A percentile compares a stretch with the other conserved stretches of the same genome.
Evolutionary conservation across 495 filamentous ascomycete genomes (phyloP).

Genomic region (Cercophora samala): DNA sequence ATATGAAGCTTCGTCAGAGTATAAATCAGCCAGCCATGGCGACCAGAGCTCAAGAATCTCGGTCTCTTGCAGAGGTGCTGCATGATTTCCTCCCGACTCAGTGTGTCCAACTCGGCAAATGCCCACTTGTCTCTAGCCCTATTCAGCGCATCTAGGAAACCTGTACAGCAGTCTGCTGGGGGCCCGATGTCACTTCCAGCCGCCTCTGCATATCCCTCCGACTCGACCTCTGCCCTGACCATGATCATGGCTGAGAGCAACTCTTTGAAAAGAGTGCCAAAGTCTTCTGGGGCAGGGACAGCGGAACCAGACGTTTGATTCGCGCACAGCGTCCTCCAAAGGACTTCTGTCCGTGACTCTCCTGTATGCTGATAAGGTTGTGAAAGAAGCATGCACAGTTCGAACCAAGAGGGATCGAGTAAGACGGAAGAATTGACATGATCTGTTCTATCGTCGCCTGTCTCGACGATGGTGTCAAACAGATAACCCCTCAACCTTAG

Average conservation of each 20-base stretch:
- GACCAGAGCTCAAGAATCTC: neutral
- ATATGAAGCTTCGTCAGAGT: constrained; percentile 15
- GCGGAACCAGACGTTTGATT: constrained; percentile 12
- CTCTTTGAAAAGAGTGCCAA: constrained; percentile 15
- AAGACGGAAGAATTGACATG: neutral
- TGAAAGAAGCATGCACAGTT: constrained; percentile 12
- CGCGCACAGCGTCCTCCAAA: constrained; percentile 19
- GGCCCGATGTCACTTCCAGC: neutral
- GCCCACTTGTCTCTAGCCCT: neutral
- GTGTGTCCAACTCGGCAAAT: neutral
- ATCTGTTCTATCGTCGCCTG: neutral
- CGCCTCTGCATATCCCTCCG: constrained; percentile 10
- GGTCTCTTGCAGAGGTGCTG: constrained; percentile 4
- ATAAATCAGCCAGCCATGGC: constrained; percentile 14
- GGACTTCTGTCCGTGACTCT: constrained; percentile 15
- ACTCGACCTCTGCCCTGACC: constrained; percentile 16
- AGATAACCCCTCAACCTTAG: neutral
- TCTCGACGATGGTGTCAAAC: neutral
- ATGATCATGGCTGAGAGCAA: constrained; percentile 18
- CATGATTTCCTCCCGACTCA: neutral
- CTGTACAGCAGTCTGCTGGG: neutral
- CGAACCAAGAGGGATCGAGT: neutral
- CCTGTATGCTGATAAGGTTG: constrained; percentile 12
- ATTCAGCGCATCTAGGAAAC: neutral
- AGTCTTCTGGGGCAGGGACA: constrained; percentile 9